Evolutionary conservation across 306 rosid species (phyloP).

Genomic region (Astragalus glycyphyllos): DNA sequence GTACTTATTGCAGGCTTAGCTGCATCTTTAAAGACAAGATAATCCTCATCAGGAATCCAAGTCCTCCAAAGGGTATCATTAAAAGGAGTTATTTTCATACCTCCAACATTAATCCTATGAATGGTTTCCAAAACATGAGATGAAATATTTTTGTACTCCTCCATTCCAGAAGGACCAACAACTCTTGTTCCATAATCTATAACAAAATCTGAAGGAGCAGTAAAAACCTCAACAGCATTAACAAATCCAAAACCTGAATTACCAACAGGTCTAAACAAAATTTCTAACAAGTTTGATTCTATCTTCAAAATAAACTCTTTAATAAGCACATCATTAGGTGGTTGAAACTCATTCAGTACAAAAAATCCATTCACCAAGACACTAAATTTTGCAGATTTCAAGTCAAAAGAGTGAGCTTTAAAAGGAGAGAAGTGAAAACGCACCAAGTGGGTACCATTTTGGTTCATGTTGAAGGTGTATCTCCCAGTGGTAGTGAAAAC

Average conservation of each 20-base stretch:
- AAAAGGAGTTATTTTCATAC: slow-evolving; percentile 77
- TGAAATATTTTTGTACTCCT: slow-evolving; percentile 63
- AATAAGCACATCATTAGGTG: slow-evolving; percentile 44
- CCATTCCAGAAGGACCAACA: slow-evolving; percentile 56
- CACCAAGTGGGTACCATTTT: slow-evolving; percentile 74
- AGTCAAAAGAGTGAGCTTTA: slow-evolving; percentile 54
- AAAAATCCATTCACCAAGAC: slow-evolving; percentile 56
- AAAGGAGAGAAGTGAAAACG: slow-evolving; percentile 94
- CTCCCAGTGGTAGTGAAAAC: slow-evolving; percentile 63
- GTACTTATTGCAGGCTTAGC: slow-evolving; percentile 65
- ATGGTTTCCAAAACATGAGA: slow-evolving; percentile 79
- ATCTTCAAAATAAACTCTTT: slow-evolving; percentile 70
- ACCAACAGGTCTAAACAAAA: slow-evolving; percentile 63
- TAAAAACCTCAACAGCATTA: slow-evolving; percentile 80
- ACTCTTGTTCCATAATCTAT: slow-evolving; percentile 72
- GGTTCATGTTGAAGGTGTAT: slow-evolving; percentile 69
- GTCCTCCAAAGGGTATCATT: slow-evolving; percentile 96
- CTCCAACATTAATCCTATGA: slow-evolving; percentile 92
- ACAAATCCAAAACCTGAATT: slow-evolving; percentile 68
- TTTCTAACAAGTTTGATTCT: slow-evolving; percentile 57
- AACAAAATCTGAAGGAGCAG: slow-evolving; percentile 78
- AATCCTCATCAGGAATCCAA: slow-evolving; percentile 90
- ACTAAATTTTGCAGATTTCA: slow-evolving; percentile 68
- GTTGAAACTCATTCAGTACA: slow-evolving; percentile 46
- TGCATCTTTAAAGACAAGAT: slow-evolving; percentile 65